Percentiles rank a stretch among this genome's conserved stretches.
Conservation (phyloP, 306 rosid genomes). For the Lathyrus oleraceus region DNA sequence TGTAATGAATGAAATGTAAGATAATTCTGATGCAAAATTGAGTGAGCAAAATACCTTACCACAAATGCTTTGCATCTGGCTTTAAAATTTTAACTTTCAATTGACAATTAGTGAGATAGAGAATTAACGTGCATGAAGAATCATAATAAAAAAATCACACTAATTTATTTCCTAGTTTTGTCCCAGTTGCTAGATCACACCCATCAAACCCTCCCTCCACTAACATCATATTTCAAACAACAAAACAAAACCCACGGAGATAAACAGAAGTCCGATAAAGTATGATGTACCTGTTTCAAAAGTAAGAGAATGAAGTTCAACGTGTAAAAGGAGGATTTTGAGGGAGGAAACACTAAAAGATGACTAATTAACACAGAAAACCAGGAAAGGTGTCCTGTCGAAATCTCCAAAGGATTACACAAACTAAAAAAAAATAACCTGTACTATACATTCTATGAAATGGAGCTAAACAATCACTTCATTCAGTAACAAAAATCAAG, state of each 20-base stretch:
- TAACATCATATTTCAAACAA: slow-evolving; percentile 12
- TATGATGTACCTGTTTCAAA: slow-evolving; percentile 2
- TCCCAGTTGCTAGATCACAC: slow-evolving; percentile 23
- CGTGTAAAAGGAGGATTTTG: neutral
- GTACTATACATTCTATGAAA: slow-evolving; percentile 20
- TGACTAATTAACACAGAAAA: slow-evolving; percentile 7
- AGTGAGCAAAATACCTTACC: slow-evolving; percentile 6
- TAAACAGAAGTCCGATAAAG: slow-evolving; percentile 3
- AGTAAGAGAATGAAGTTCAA: slow-evolving; percentile 28
- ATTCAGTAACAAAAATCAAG: slow-evolving; percentile 11
- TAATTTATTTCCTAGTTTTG: neutral
- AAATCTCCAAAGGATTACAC: slow-evolving; percentile 10
- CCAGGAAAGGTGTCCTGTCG: neutral
- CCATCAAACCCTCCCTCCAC: slow-evolving; percentile 11
- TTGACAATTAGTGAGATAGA: slow-evolving; percentile 9
- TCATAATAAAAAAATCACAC: neutral
- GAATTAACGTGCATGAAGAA: slow-evolving; percentile 19
- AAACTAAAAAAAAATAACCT: slow-evolving; percentile 2
- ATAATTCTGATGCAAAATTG: slow-evolving; percentile 6
- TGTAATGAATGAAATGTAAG: neutral
- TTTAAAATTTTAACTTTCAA: neutral
- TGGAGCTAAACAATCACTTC: slow-evolving; percentile 19
- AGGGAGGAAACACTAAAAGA: slow-evolving; percentile 9
- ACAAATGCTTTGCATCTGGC: slow-evolving; percentile 19
- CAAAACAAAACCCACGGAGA: slow-evolving; percentile 25